These are phyloP conservation scores for Monilinia vaccinii-corymbosi DNA, from an alignment of 2,329 filamentous ascomycete species.

Conservation along the genomic window DNA sequence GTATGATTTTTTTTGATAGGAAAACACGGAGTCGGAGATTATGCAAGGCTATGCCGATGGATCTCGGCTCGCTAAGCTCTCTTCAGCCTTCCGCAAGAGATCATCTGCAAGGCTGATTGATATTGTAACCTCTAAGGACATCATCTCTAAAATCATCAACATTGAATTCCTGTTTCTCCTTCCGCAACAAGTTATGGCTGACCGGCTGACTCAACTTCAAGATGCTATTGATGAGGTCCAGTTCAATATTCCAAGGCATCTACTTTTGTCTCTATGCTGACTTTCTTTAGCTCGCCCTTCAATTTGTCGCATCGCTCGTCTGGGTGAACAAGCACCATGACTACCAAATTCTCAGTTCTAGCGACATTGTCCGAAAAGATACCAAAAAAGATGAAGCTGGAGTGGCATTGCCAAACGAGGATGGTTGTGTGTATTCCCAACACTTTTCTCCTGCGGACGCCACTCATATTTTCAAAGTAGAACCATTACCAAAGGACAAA, in stretches of 20 bases:
- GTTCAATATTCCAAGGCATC: not conserved
- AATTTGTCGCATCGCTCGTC: constrained; percentile 59
- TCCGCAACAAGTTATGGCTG: constrained; percentile 45
- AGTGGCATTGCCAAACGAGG: constrained; percentile 10
- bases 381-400: constrained; percentile 31
- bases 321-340: constrained; percentile 62
- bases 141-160: not conserved
- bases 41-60: not conserved
- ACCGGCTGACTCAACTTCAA: constrained; percentile 74
- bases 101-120: constrained; percentile 4
- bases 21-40: not conserved
- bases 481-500: constrained; percentile 51
- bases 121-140: not conserved
- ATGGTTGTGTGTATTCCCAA: not conserved
- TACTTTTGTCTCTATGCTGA: constrained; percentile 9
- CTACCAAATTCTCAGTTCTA: constrained; percentile 47
- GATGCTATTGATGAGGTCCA: constrained; percentile 73
- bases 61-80: not conserved
- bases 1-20: not conserved
- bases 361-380: constrained; percentile 50
- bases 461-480: constrained; percentile 36
- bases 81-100: not conserved
- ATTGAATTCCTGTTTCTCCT: not conserved
- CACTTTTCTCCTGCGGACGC: not conserved
- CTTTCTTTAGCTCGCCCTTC: constrained; percentile 48